Evolutionary conservation across 768 basidiomycete genomes (phyloP).

Genomic region (Tubosaeta sp.): DNA sequence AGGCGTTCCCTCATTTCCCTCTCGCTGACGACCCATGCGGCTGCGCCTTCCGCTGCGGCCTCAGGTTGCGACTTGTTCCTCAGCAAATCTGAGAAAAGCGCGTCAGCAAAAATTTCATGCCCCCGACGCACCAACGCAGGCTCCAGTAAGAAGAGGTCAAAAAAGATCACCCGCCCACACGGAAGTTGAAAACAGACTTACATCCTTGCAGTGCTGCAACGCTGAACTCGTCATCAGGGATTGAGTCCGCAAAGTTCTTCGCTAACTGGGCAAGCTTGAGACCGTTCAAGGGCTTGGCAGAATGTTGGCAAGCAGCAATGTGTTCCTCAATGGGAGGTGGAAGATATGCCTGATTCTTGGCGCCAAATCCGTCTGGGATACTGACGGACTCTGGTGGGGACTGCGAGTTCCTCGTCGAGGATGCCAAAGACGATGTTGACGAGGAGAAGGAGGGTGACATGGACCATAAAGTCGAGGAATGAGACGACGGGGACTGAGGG

Average conservation of each 20-base stretch:
- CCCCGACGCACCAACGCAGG: constrained; percentile 20
- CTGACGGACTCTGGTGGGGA: constrained; percentile 18
- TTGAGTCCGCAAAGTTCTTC: constrained; percentile 71
- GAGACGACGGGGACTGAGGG: constrained; percentile 40
- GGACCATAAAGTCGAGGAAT: constrained; percentile 45
- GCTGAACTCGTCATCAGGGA: constrained; percentile 84
- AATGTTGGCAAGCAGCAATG: constrained; percentile 54
- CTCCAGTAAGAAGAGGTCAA: constrained; percentile 16
- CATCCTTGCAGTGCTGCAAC: constrained; percentile 90
- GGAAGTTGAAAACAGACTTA: constrained; percentile 41
- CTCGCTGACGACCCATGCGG: constrained; percentile 71
- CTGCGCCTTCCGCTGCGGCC: constrained; percentile 61
- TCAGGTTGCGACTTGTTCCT: constrained; percentile 84
- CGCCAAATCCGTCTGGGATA: constrained; percentile 38
- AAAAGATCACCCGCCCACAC: not conserved
- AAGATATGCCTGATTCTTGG: constrained; percentile 54
- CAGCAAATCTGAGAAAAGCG: constrained; percentile 53
- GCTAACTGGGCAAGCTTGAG: constrained; percentile 64
- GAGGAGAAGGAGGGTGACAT: constrained; percentile 44
- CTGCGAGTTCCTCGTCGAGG: constrained; percentile 27
- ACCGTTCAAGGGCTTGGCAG: constrained; percentile 61
- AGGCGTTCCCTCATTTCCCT: constrained; percentile 71
- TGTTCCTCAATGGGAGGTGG: constrained; percentile 63
- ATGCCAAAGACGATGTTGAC: constrained; percentile 36
- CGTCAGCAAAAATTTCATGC: constrained; percentile 25